Conservation (phyloP, 1,284 basidiomycete species). For the Cryptococcus jaspeensis region DNA sequence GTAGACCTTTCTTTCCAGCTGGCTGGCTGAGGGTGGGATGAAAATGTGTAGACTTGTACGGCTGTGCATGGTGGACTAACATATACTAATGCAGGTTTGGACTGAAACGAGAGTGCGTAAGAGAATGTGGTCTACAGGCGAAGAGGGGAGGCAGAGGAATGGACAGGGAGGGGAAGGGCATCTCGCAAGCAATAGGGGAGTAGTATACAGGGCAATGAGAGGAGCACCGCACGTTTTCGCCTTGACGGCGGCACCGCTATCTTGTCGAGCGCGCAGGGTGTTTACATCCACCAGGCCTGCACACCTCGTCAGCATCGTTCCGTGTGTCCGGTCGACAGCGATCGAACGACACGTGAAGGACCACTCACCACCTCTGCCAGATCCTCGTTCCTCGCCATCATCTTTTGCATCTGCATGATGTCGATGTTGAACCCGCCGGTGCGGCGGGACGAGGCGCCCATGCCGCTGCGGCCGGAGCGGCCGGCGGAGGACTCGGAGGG, state of each 20-base stretch:
- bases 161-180: background rate
- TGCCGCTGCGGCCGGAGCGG: conserved; percentile 2
- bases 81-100: no score
- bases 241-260: no score
- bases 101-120: no score
- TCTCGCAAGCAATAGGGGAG: background rate
- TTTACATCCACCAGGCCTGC: conserved; percentile 46
- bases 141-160: no score
- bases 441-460: conserved; percentile 3
- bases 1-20: no score
- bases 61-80: no score
- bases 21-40: no score
- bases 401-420: conserved; percentile 37
- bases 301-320: conserved; percentile 7
- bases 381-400: conserved; percentile 37
- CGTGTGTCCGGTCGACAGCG: background rate
- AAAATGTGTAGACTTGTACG: no score
- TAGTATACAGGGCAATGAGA: background rate
- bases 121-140: no score
- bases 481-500: conserved; percentile 35
- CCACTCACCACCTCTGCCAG: conserved; percentile 36
- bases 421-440: conserved; percentile 18
- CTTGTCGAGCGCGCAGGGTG: no score
- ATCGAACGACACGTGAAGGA: no score
- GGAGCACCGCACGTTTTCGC: no score